A percentile compares a stretch with the other conserved stretches of the same genome.
phyloP scores from a whole-genome alignment of 192 early-diverging fungal species.

The Geranomyces variabilis region DNA sequence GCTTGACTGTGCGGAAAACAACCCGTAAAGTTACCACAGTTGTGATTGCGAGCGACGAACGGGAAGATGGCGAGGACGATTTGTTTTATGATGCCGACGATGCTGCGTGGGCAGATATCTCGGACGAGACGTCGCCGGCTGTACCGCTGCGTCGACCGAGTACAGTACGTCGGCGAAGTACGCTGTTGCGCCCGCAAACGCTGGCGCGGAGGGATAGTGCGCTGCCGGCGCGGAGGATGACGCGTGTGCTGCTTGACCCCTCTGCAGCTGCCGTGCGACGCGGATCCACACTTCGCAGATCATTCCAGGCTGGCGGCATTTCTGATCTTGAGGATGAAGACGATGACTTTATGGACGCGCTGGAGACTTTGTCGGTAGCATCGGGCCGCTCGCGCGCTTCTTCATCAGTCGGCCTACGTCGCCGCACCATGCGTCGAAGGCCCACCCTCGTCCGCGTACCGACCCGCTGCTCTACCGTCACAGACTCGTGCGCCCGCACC shows the following conservation, averaged over 20 bases:
- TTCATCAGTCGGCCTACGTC: background rate
- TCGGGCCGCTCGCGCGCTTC: background rate
- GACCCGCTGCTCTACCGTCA: background rate
- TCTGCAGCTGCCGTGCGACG: background rate
- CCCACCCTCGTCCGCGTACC: slow-evolving; percentile 7
- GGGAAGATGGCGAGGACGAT: slow-evolving; percentile 1
- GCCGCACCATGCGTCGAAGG: slow-evolving; percentile 5
- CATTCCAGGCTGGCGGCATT: background rate
- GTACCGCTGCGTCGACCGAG: background rate
- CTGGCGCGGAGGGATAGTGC: background rate
- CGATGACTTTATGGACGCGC: slow-evolving; percentile 32
- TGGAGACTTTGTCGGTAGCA: slow-evolving; percentile 4
- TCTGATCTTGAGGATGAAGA: slow-evolving; percentile 27
- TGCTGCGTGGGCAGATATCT: slow-evolving; percentile 6
- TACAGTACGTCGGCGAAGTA: background rate
- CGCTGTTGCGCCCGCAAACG: background rate
- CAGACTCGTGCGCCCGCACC: background rate
- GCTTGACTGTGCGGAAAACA: background rate
- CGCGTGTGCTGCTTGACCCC: background rate
- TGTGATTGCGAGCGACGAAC: background rate
- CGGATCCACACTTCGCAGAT: background rate
- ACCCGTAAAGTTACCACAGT: background rate
- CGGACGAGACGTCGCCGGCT: background rate
- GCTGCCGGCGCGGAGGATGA: background rate
- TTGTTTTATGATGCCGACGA: slow-evolving; percentile 4